These are phyloP conservation scores for Epicoccum nigrum DNA, from an alignment of 2,329 filamentous ascomycete genomes.

Conservation along the genomic window DNA sequence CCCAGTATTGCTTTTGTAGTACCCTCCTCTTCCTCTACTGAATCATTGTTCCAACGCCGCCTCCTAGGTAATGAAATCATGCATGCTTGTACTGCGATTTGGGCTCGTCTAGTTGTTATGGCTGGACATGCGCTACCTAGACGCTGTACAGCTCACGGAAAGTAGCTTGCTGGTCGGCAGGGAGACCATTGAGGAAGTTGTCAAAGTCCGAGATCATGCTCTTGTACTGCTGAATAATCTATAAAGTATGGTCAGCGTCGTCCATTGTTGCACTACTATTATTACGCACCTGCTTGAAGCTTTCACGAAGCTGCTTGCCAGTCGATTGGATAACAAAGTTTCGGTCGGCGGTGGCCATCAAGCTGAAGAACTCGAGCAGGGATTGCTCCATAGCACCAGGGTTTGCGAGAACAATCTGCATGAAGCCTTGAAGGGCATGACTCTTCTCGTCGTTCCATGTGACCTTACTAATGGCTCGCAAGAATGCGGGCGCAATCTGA, in stretches of 20 bases:
- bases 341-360: slow-evolving; percentile 74
- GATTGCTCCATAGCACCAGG: slow-evolving; percentile 90
- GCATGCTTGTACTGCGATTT: neutral
- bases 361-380: slow-evolving; percentile 78
- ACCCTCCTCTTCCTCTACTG: slow-evolving; percentile 36
- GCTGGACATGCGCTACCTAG: slow-evolving; percentile 23
- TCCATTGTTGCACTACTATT: neutral
- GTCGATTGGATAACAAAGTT: slow-evolving; percentile 64
- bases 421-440: slow-evolving; percentile 90
- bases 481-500: slow-evolving; percentile 81
- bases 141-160: slow-evolving; percentile 52
- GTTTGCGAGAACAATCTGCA: slow-evolving; percentile 81
- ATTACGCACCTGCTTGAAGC: slow-evolving; percentile 67
- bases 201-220: slow-evolving; percentile 61
- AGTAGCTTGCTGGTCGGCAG: slow-evolving; percentile 51
- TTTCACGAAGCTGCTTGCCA: slow-evolving; percentile 66
- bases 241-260: slow-evolving; percentile 20
- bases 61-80: slow-evolving; percentile 27
- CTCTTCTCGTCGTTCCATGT: slow-evolving; percentile 93
- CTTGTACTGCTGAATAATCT: slow-evolving; percentile 62
- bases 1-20: slow-evolving; percentile 22
- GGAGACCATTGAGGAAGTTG: slow-evolving; percentile 56
- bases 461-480: slow-evolving; percentile 81
- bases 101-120: neutral
- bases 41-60: slow-evolving; percentile 34